Evolutionary conservation across 2,329 filamentous ascomycete species (phyloP), one percentile per base, ranked within the genome.

Genomic region (Calycina herbarum): DNA sequence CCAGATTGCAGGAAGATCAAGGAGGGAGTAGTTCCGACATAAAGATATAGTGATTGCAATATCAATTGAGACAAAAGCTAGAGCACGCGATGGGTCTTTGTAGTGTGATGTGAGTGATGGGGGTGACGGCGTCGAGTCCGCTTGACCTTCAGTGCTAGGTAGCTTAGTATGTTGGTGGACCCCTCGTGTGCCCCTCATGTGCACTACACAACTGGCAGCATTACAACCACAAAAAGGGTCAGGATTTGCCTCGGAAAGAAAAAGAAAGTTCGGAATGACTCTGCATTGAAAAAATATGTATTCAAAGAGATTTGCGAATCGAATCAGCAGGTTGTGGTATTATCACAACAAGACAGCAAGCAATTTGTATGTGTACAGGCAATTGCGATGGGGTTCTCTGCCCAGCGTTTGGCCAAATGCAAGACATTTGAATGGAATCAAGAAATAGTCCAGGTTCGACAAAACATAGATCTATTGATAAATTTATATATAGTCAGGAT

Each of bases 11-110:
- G 45, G 60, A 68, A 33, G 11, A 54, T 68, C 67, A 68, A 64
- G 67, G 64, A 65, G 64, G 60, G 38, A 56, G 61, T 42, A 54
- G 57, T n/a, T 59, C 67, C 66, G 63, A 70, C 72, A 73, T 73
- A 68, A 71, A 70, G 48, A 51, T 64, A 58, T 45, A 57, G 57
- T 15, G 10, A 51, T 48, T 45, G 24, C 54, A 35, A 59, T 51
- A 59, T 11, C 56, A 45, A 59, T 59, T 59, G 38, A 51, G 38
- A 54, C 56, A 38, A 40, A 31, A 57, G 45, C 20, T 24, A 51
- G 20, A 20, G 45, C 45, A 51, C 5, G 31, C 59, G 38, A 61
- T 11, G 17, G 6, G 35, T 15, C 38, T n/a, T 33, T 29, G 11
- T 17, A 20, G 35, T 10, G n/a, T 29, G 4, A 4, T 29, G 27